Conservation (phyloP, 2,329 filamentous ascomycete species). For the Chaetomiaceae sp. region DNA sequence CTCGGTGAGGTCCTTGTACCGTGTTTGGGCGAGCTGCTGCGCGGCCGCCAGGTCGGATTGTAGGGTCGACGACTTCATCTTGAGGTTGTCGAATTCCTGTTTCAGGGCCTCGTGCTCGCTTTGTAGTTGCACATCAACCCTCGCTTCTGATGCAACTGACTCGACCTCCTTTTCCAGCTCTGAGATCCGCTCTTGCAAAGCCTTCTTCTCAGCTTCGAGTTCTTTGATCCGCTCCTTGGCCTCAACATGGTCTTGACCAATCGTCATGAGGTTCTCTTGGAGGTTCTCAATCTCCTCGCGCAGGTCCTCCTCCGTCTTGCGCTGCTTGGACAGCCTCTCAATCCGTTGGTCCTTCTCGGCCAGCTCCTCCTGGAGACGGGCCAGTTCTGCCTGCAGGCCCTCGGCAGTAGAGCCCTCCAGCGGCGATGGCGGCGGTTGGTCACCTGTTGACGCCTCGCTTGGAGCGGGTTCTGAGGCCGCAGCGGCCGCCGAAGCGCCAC, state of each 20-base stretch:
- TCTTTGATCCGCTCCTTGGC: conserved; percentile 73
- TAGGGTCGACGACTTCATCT: conserved; percentile 62
- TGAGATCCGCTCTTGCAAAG: conserved; percentile 59
- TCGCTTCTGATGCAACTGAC: conserved; percentile 30
- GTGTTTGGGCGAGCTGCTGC: conserved; percentile 76
- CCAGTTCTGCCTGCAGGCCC: conserved; percentile 46
- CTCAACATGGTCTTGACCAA: conserved; percentile 80
- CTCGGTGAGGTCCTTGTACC: conserved; percentile 84
- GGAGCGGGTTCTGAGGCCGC: conserved; percentile 36
- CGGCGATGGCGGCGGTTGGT: conserved; percentile 32
- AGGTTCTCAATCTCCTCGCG: conserved; percentile 82
- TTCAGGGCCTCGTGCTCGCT: conserved; percentile 55
- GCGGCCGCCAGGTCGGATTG: conserved; percentile 82
- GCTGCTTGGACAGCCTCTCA: conserved; percentile 62
- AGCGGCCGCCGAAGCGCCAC: conserved; percentile 42
- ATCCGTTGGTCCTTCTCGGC: conserved; percentile 69
- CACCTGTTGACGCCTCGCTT: conserved; percentile 33
- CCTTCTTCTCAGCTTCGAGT: conserved; percentile 63
- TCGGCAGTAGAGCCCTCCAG: conserved; percentile 24
- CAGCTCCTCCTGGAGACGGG: conserved; percentile 49
- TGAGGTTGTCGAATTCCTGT: conserved; percentile 62
- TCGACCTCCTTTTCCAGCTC: conserved; percentile 68
- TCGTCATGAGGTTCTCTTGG: conserved; percentile 70
- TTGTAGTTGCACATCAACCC: conserved; percentile 52
- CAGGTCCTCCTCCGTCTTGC: conserved; percentile 72